Base-by-base conservation (phyloP, 768 basidiomycete species). In the Peribolospora kevripleyi region DNA sequence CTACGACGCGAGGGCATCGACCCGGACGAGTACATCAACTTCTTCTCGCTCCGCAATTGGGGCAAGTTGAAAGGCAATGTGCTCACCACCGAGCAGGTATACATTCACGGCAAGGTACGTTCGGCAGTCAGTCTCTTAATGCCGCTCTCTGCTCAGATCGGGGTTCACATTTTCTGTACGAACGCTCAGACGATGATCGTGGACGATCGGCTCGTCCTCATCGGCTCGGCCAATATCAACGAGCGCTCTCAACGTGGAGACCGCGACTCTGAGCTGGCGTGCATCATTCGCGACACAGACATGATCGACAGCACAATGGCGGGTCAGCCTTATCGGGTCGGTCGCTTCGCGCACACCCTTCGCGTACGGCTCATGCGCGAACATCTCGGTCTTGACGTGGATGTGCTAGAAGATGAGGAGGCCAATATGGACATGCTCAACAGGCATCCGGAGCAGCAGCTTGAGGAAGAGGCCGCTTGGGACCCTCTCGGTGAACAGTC, bases 151-250 rank as follows among this genome's bases (percentile, higher is more conserved):
- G 3, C 11, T 7, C 50, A 45, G 41, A 51, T 36, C 42, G 3
- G 48, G 8, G 43, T 47, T 40, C 4, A 37, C 54, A 61, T 57
- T 58, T 61, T 43, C 60, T 62, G 53, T 10, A 62, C 63, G 43
- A 61, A 61, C 56, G 61, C 59, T 42, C 62, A 71, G 66, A 70
- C 68, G n/a, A 72, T 73, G 71, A 79, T 97, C 54, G 88, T 95
- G 4, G 93, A 98, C 65, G 91, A 98, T 65, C 79, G 93, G 53
- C 70, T 88, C 55, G 87, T 77, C 41, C 87, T 93, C 64, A 93
- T 93, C 59, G 87, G 87, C 11, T 88, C 86, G 54, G 91, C 91
- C 13, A 97, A 93, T 66, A 87, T 98, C 71, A 97, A 98, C 64
- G 93, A 98, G 65, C 78, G 93, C 43, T 91, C 86, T 10, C 84